phyloP scores from a whole-genome alignment of 768 basidiomycete genomes.

The Boletus patriciae region DNA sequence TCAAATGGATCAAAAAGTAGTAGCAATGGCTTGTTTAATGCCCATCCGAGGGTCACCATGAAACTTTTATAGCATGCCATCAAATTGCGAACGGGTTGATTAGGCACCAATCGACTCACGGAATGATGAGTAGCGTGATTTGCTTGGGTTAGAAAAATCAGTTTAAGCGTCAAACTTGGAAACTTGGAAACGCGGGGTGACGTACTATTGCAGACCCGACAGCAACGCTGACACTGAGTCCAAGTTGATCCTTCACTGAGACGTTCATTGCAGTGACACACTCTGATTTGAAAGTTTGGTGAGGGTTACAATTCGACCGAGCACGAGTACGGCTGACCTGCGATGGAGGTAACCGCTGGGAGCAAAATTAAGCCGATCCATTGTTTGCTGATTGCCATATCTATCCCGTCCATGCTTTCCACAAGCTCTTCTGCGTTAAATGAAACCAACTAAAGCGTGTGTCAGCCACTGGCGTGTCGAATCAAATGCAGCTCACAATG shows the following conservation, averaged over 20 bases:
- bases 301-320: neutral
- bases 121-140: constrained; percentile 83
- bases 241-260: constrained; percentile 82
- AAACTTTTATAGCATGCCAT: constrained; percentile 43
- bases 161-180: neutral
- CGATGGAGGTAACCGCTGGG: constrained; percentile 78
- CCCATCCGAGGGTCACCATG: constrained; percentile 78
- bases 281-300: constrained; percentile 42
- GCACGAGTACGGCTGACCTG: constrained; percentile 48
- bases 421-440: constrained; percentile 76
- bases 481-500: constrained; percentile 44
- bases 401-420: constrained; percentile 78
- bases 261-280: constrained; percentile 88
- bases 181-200: constrained; percentile 10
- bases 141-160: constrained; percentile 45
- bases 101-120: constrained; percentile 44
- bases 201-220: constrained; percentile 75
- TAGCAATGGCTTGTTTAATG: constrained; percentile 73
- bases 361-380: constrained; percentile 89
- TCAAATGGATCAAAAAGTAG: constrained; percentile 90
- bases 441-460: constrained; percentile 44
- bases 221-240: constrained; percentile 81
- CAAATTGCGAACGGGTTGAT: neutral
- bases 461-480: constrained; percentile 1
- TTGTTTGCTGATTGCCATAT: constrained; percentile 70